phyloP scores from a whole-genome alignment of 768 basidiomycete species.

The Auriscalpium vulgare region DNA sequence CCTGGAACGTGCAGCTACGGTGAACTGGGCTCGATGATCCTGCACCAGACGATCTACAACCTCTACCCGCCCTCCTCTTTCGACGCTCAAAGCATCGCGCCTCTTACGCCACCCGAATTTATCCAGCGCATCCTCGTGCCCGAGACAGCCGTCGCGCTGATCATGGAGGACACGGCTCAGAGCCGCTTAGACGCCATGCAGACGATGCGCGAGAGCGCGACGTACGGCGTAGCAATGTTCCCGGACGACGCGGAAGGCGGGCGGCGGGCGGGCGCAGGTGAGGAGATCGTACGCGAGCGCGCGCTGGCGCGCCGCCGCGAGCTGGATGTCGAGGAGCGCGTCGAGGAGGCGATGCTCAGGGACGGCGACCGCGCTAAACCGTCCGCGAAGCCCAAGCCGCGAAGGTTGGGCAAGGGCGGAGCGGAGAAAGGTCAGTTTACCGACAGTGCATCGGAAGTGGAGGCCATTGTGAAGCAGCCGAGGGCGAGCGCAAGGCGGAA shows the following conservation, averaged over 20 bases:
- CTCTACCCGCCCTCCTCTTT: constrained; percentile 63
- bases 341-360: constrained; percentile 23
- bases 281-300: constrained; percentile 37
- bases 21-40: constrained; percentile 74
- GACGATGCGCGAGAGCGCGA: constrained; percentile 66
- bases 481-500: neutral
- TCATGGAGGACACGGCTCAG: constrained; percentile 63
- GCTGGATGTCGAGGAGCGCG: constrained; percentile 32
- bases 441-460: constrained; percentile 4
- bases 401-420: constrained; percentile 2
- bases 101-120: constrained; percentile 71
- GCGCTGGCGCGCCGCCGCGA: constrained; percentile 33
- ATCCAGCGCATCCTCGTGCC: constrained; percentile 84
- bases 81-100: constrained; percentile 42
- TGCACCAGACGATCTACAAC: constrained; percentile 67
- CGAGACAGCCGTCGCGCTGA: constrained; percentile 75
- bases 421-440: neutral
- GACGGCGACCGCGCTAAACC: constrained; percentile 3
- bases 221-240: constrained; percentile 83
- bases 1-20: constrained; percentile 56
- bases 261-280: constrained; percentile 29
- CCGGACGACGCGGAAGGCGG: constrained; percentile 38
- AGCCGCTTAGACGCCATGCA: constrained; percentile 40
- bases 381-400: neutral
- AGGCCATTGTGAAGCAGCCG: constrained; percentile 1